phyloP scores from a whole-genome alignment of 805 yeast species.

The Yarrowia keelungensis region DNA sequence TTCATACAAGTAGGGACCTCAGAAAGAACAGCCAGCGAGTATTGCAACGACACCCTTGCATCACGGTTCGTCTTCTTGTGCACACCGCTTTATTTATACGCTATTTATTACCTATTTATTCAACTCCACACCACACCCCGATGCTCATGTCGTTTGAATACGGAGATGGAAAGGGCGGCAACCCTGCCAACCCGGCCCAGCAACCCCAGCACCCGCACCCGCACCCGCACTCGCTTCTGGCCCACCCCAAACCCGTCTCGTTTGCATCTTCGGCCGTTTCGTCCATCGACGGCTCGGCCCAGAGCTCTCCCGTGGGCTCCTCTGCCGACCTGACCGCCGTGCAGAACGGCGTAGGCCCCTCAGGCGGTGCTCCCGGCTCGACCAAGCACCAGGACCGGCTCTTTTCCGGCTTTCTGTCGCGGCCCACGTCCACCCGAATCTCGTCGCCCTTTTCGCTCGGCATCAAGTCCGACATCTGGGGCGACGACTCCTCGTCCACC shows the following conservation, averaged over 20 bases:
- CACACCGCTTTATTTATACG: slow-evolving; percentile 26
- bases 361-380: neutral
- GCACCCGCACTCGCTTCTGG: slow-evolving; percentile 31
- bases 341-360: neutral
- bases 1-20: too few species aligned
- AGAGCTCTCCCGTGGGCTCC: slow-evolving; percentile 17
- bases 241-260: slow-evolving; percentile 37
- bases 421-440: slow-evolving; percentile 35
- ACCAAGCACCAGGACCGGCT: slow-evolving; percentile 30
- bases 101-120: slow-evolving; percentile 38
- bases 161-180: slow-evolving; percentile 32
- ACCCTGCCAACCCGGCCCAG: slow-evolving; percentile 7
- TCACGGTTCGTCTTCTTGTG: neutral
- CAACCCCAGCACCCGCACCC: slow-evolving; percentile 11
- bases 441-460: slow-evolving; percentile 39
- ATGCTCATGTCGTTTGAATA: slow-evolving; percentile 40
- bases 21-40: neutral
- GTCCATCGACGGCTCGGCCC: slow-evolving; percentile 14
- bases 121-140: slow-evolving; percentile 8
- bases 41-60: neutral
- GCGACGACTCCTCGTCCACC: slow-evolving; percentile 36
- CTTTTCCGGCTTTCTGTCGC: slow-evolving; percentile 33
- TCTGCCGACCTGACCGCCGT: slow-evolving; percentile 11
- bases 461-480: slow-evolving; percentile 39
- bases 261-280: slow-evolving; percentile 24